Evolutionary conservation across 441 rosid species (phyloP).

Genomic region (Eruca vesicaria): DNA sequence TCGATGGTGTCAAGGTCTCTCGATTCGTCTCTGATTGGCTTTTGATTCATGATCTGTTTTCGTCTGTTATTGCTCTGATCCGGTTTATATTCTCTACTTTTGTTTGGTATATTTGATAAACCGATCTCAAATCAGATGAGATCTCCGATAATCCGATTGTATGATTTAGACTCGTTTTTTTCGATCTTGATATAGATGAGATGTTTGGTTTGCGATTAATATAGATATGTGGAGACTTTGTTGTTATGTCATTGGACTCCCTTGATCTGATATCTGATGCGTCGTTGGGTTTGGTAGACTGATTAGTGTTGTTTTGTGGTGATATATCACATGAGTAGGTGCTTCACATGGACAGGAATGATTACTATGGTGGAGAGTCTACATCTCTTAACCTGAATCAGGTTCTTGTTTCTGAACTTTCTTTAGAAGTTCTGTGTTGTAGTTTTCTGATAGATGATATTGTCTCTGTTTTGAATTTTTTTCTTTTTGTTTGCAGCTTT

Average conservation of each 20-base stretch:
- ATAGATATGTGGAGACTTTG: neutral
- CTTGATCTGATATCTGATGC: too few relatives aligned
- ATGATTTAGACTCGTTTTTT: neutral
- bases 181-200: neutral
- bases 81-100: neutral
- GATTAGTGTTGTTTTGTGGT: neutral
- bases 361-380: conserved; percentile 72
- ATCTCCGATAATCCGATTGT: conserved; percentile 2
- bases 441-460: too few relatives aligned
- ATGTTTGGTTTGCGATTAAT: neutral
- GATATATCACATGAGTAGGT: conserved; percentile 53
- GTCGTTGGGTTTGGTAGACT: neutral
- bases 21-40: too few relatives aligned
- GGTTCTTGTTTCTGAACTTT: too few relatives aligned
- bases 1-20: too few relatives aligned
- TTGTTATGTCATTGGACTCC: neutral
- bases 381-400: too few relatives aligned
- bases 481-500: too few relatives aligned
- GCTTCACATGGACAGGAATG: conserved; percentile 68
- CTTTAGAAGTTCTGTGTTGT: too few relatives aligned
- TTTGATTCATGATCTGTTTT: too few relatives aligned
- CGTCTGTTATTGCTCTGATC: neutral
- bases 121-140: conserved; percentile 22
- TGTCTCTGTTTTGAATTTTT: too few relatives aligned
- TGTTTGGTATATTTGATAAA: neutral